Evolutionary conservation across 2,329 filamentous ascomycete genomes (phyloP), one percentile per base, ranked within the genome.

Genomic region (Diplocarpon mali): DNA sequence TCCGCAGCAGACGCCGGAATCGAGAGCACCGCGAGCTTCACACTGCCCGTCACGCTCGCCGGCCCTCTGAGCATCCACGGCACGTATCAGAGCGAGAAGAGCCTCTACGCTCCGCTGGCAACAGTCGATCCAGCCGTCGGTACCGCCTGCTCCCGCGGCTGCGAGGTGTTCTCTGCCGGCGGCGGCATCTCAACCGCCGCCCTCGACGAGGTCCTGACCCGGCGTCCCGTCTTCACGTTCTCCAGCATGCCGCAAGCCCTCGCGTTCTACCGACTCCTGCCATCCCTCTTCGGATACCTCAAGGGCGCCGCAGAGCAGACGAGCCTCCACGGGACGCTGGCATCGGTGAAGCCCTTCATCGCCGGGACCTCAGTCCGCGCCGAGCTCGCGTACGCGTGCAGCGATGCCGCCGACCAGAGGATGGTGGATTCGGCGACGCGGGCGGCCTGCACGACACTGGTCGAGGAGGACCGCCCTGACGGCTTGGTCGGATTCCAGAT

Each of bases 391-490:
- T 60, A 56, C 42, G 40, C 48, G 16, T 60, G 54, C 29, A 58
- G 58, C 8, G 57, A 60, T 39, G 55, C 60, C 1, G 48, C 55
- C 1, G 58, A 57, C 8, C 59, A 62, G 40, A 62, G 61, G 36
- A 60, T 61, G 57, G 55, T 57, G 9, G 30, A 32, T 14, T 53
- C 60, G 16, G 57, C 57, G 6, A 60, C 57, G 9, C 54, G 60
- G n/a, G 29, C 47, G 5, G 53, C 51, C 8, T 61, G 57, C 28
- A 51, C 53, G 31, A 39, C 50, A 9, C 50, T 58, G 30, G 38
- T 50, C 10, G 38, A 44, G 10, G 27, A 45, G 27, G 40, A 48
- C n/a, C 47, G 38, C 14, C 38, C 38, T 12, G 28, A 38, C 16
- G 49, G 40, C 28, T 45, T 48, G 32, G 28, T 40, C 35, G 51